phyloP scores from a whole-genome alignment of 495 filamentous ascomycete genomes.

The Penicillium malachiteum region DNA sequence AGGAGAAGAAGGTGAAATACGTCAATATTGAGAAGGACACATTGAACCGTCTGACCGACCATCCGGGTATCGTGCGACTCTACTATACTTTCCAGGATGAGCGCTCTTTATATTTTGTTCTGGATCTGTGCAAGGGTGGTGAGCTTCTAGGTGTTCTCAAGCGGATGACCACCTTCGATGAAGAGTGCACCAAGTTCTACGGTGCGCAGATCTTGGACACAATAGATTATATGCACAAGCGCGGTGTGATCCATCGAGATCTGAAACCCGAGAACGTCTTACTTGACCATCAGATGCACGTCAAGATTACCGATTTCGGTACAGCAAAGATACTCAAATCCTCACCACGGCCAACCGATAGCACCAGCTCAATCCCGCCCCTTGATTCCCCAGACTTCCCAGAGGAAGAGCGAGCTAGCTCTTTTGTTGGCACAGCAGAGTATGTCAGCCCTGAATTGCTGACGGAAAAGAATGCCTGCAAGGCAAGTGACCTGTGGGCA shows the following conservation, averaged over 20 bases:
- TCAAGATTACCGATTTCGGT: constrained; percentile 99
- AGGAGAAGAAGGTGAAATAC: constrained; percentile 99
- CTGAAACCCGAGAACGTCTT: constrained; percentile 97
- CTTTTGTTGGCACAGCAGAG: constrained; percentile 97
- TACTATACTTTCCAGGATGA: constrained; percentile 99
- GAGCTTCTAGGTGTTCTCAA: constrained; percentile 93
- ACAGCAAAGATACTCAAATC: constrained; percentile 89
- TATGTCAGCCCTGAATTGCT: constrained; percentile 97
- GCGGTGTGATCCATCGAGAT: constrained; percentile 95
- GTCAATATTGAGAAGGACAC: constrained; percentile 99
- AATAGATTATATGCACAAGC: constrained; percentile 96
- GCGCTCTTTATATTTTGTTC: constrained; percentile 90
- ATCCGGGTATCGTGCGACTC: constrained; percentile 93
- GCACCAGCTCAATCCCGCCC: constrained; percentile 43
- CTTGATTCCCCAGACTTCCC: constrained; percentile 55
- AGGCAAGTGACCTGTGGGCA: constrained; percentile 97
- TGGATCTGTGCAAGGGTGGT: constrained; percentile 90
- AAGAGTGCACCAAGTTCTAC: constrained; percentile 94
- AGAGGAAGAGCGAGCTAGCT: constrained; percentile 75
- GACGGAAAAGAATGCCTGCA: constrained; percentile 94
- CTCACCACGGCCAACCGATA: constrained; percentile 52
- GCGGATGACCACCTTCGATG: constrained; percentile 89
- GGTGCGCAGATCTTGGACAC: constrained; percentile 94
- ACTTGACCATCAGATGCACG: constrained; percentile 90
- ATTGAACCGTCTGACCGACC: constrained; percentile 90